phyloP scores from a whole-genome alignment of 192 early-diverging fungal genomes.

The Rhizophagus clarus region DNA sequence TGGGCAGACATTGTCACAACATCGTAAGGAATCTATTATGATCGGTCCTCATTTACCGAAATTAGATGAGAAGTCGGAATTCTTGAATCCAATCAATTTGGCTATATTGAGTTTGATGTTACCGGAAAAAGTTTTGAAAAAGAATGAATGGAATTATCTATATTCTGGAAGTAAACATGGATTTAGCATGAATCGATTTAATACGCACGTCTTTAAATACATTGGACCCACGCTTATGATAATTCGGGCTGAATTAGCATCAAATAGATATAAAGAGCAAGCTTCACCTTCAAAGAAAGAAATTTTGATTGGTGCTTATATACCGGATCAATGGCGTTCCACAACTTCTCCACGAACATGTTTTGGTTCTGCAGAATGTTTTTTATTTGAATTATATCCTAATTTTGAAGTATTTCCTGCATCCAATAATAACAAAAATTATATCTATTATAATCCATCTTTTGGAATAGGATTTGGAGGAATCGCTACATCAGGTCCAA shows the following conservation, averaged over 20 bases:
- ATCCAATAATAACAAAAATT: slow-evolving; percentile 21
- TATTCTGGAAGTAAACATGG: slow-evolving; percentile 54
- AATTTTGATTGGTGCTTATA: slow-evolving; percentile 50
- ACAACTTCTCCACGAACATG: slow-evolving; percentile 34
- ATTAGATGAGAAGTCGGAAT: slow-evolving; percentile 32
- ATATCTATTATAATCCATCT: slow-evolving; percentile 35
- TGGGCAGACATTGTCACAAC: slow-evolving; percentile 37
- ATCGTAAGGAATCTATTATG: not conserved
- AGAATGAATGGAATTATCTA: slow-evolving; percentile 40
- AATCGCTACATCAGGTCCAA: not conserved
- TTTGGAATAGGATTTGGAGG: slow-evolving; percentile 42
- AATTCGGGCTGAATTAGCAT: slow-evolving; percentile 27
- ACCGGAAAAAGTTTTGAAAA: slow-evolving; percentile 32
- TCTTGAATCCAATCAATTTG: slow-evolving; percentile 40
- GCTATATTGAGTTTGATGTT: slow-evolving; percentile 49
- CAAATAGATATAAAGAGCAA: not conserved
- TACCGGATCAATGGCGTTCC: slow-evolving; percentile 54
- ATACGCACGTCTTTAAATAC: slow-evolving; percentile 57
- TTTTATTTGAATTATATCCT: slow-evolving; percentile 52
- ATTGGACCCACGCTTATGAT: slow-evolving; percentile 54
- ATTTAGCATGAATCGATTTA: slow-evolving; percentile 61
- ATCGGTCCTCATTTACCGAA: slow-evolving; percentile 4
- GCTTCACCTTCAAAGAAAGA: not conserved
- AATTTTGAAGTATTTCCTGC: slow-evolving; percentile 48
- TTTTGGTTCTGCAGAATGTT: slow-evolving; percentile 49